A percentile compares a stretch with the other conserved stretches of the same genome.
These are phyloP conservation scores for Mariannaea elegans DNA, from an alignment of 2,329 filamentous ascomycete species.

Conservation along the genomic window DNA sequence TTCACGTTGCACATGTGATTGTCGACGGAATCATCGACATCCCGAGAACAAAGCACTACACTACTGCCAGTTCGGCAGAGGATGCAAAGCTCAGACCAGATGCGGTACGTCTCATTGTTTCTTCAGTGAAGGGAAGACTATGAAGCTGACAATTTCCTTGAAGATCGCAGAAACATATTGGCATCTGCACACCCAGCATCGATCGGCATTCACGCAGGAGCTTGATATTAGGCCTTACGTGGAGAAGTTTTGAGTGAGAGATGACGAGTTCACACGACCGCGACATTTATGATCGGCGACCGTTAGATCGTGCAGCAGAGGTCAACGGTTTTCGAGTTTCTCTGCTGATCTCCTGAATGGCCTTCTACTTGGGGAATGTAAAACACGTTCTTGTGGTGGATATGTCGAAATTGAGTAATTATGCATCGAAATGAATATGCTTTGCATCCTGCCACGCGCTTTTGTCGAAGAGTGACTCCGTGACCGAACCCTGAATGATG, in stretches of 20 bases:
- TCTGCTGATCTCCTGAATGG: too few species aligned
- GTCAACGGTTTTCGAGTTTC: too few species aligned
- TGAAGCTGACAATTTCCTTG: constrained; percentile 16
- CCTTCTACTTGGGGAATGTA: too few species aligned
- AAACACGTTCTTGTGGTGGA: too few species aligned
- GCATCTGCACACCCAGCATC: constrained; percentile 82
- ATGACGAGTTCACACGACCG: background rate
- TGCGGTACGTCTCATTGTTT: constrained; percentile 63
- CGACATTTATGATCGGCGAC: too few species aligned
- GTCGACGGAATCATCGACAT: constrained; percentile 90
- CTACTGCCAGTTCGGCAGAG: constrained; percentile 54
- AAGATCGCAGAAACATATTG: constrained; percentile 90
- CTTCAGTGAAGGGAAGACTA: too few species aligned
- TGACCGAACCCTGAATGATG: too few species aligned
- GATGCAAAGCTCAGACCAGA: constrained; percentile 77
- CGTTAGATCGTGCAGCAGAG: too few species aligned
- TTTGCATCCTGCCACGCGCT: too few species aligned
- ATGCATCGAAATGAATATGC: too few species aligned
- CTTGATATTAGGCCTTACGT: constrained; percentile 81
- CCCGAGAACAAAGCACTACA: constrained; percentile 68
- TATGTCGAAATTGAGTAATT: too few species aligned
- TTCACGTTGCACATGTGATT: constrained; percentile 84
- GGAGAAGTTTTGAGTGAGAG: constrained; percentile 76
- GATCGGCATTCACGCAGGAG: constrained; percentile 83
- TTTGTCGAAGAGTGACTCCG: too few species aligned